A percentile compares a stretch with the other conserved stretches of the same genome.
These are phyloP conservation scores for Grammothele lineata DNA, from an alignment of 768 basidiomycete genomes.

Conservation along the genomic window DNA sequence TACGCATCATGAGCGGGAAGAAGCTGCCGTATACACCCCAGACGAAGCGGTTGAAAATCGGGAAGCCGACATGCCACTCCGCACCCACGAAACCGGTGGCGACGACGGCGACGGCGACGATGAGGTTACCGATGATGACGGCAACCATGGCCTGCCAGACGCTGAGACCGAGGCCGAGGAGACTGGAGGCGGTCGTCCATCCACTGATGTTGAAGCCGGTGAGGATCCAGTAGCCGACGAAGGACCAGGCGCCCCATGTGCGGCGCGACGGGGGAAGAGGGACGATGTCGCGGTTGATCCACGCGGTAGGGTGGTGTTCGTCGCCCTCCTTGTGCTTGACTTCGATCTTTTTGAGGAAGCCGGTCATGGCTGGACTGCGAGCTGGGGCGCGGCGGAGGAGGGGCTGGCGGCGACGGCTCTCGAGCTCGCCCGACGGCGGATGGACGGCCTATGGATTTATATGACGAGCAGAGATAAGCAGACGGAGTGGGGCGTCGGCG, in stretches of 20 bases:
- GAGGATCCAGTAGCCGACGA: constrained; percentile 19
- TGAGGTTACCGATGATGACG: constrained; percentile 15
- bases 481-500: too few relatives aligned
- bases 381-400: too few relatives aligned
- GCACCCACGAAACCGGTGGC: constrained; percentile 16
- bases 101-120: constrained; percentile 12
- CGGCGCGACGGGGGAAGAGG: constrained; percentile 19
- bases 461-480: too few relatives aligned
- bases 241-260: constrained; percentile 19
- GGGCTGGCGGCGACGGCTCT: too few relatives aligned
- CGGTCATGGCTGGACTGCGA: too few relatives aligned
- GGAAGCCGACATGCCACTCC: constrained; percentile 19
- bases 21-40: constrained; percentile 18
- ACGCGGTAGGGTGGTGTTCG: constrained; percentile 9
- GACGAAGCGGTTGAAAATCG: constrained; percentile 14
- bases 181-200: constrained; percentile 16
- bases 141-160: constrained; percentile 19
- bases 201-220: constrained; percentile 17
- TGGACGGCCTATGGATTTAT: too few relatives aligned
- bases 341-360: constrained; percentile 3
- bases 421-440: too few relatives aligned
- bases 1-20: constrained; percentile 18
- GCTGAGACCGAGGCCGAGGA: constrained; percentile 14
- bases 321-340: constrained; percentile 7
- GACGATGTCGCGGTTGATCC: constrained; percentile 20